Base-by-base conservation (phyloP, 139 green algal genomes). In the Coelastrella sp. region DNA sequence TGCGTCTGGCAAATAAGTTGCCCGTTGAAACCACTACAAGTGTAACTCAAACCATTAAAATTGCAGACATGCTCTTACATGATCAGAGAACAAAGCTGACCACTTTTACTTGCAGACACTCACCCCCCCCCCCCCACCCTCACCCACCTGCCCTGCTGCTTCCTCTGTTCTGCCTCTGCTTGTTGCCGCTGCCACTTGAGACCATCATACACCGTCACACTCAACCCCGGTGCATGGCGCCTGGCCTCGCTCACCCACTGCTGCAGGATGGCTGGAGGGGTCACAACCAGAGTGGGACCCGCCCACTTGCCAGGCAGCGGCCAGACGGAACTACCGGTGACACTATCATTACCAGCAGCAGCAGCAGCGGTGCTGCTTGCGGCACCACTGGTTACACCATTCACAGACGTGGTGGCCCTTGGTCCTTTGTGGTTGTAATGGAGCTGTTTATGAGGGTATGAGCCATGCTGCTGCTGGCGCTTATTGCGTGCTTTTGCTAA, bases 131-230 rank as follows among this genome's bases (percentile, higher is more conserved):
- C n/a, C n/a, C n/a, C n/a, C n/a, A n/a, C n/a, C n/a, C n/a, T n/a
- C n/a, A n/a, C 81, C 13, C 32, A 87, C 81, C 81, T 76, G 11
- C 61, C 81, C 64, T 47, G 22, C 83, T 68, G 47, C 68, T 88
- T 88, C 5, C 68, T 32, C 14, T 73, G 32, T 22, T 19, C 83
- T 32, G 68, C 68, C 68, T 88, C 83, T 19, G 66, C 80, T 59
- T 93, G 89, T 57, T 75, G 17, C 6, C 85, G 79, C 65, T 95
- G 82, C 65, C 83, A 93, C 19, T 66, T 65, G 23, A 96, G 80
- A 0, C 94, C 94, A 14, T 94, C 92, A 73, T 95, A 95, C 81
- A 95, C 92, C 13, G 82, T 65, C 7, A 95, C 93, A 54, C 20
- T 74, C 58, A 85, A 59, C 19, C 80, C 80, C 5, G 57, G 23